These are phyloP conservation scores for Chaetomiaceae sp. DNA, from an alignment of 2,329 filamentous ascomycete species.

Conservation along the genomic window DNA sequence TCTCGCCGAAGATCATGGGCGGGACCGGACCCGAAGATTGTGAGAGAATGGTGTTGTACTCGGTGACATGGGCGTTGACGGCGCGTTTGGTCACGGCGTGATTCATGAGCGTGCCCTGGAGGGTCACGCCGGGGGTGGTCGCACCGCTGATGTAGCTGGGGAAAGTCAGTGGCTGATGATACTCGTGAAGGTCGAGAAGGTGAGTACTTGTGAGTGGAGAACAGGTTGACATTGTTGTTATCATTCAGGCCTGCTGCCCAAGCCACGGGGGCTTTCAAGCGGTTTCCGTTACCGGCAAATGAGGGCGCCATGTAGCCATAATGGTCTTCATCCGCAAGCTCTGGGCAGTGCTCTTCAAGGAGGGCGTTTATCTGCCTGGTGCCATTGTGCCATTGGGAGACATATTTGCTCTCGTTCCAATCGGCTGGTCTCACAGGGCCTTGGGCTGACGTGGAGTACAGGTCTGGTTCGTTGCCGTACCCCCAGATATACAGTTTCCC, in stretches of 20 bases:
- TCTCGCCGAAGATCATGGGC: conserved; percentile 56
- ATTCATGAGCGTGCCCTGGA: conserved; percentile 61
- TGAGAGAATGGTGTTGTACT: conserved; percentile 41
- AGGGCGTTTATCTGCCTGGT: conserved; percentile 45
- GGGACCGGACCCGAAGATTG: conserved; percentile 30
- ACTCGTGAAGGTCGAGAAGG: not conserved
- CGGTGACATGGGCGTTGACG: conserved; percentile 45
- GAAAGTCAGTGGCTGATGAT: not conserved
- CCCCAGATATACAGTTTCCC: conserved; percentile 55
- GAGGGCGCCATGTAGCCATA: conserved; percentile 56
- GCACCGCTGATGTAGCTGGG: conserved; percentile 59
- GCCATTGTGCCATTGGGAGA: conserved; percentile 54
- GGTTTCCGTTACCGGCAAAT: conserved; percentile 50
- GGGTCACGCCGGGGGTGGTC: conserved; percentile 54
- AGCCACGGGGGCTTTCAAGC: conserved; percentile 45
- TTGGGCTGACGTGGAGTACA: conserved; percentile 51
- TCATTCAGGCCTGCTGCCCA: conserved; percentile 52
- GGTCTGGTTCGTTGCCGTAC: conserved; percentile 62
- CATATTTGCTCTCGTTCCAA: conserved; percentile 54
- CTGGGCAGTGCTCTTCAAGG: conserved; percentile 47
- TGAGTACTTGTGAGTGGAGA: conserved; percentile 56
- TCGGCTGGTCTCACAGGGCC: conserved; percentile 46
- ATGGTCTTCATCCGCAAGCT: conserved; percentile 37
- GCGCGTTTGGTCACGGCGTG: conserved; percentile 50
- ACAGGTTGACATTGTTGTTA: conserved; percentile 47